Evolutionary conservation across 2,329 filamentous ascomycete genomes (phyloP).

Genomic region (Penicillium sp.): DNA sequence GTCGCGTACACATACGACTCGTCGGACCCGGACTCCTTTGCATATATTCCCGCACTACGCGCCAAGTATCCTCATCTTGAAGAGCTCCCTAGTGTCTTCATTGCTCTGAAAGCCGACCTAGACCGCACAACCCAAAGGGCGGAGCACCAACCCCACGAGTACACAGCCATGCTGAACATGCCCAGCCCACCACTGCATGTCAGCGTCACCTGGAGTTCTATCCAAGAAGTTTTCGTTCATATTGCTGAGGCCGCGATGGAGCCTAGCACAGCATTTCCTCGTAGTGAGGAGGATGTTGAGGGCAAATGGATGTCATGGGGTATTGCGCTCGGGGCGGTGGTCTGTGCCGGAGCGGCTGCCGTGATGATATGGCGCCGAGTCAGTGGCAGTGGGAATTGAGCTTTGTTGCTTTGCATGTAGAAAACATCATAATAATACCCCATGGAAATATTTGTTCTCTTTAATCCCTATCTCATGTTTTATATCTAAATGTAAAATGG

Average conservation of each 20-base stretch:
- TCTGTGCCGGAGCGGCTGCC: conserved; percentile 59
- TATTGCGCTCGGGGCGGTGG: conserved; percentile 73
- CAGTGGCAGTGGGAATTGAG: conserved; percentile 34
- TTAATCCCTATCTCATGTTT: background rate
- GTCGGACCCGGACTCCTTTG: conserved; percentile 92
- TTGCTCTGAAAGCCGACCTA: conserved; percentile 89
- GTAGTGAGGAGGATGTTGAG: conserved; percentile 75
- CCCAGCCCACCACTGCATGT: conserved; percentile 83
- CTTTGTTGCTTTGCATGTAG: conserved; percentile 1
- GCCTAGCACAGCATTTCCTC: conserved; percentile 84
- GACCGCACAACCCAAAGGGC: conserved; percentile 96
- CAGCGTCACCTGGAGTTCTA: conserved; percentile 90
- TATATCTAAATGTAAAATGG: background rate
- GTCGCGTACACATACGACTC: conserved; percentile 97
- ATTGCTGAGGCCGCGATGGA: conserved; percentile 90
- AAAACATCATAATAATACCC: conserved; percentile 18
- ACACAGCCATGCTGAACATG: conserved; percentile 83
- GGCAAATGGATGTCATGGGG: conserved; percentile 84
- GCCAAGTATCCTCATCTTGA: conserved; percentile 79
- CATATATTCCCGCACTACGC: conserved; percentile 81
- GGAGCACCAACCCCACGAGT: conserved; percentile 87
- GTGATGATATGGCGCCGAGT: conserved; percentile 61
- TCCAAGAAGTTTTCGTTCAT: conserved; percentile 88
- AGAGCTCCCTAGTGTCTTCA: conserved; percentile 87
- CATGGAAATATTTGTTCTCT: background rate